Evolutionary conservation across 1,284 basidiomycete genomes (phyloP), one percentile per base, ranked within the genome.

Genomic region (Lentinus polychrous): DNA sequence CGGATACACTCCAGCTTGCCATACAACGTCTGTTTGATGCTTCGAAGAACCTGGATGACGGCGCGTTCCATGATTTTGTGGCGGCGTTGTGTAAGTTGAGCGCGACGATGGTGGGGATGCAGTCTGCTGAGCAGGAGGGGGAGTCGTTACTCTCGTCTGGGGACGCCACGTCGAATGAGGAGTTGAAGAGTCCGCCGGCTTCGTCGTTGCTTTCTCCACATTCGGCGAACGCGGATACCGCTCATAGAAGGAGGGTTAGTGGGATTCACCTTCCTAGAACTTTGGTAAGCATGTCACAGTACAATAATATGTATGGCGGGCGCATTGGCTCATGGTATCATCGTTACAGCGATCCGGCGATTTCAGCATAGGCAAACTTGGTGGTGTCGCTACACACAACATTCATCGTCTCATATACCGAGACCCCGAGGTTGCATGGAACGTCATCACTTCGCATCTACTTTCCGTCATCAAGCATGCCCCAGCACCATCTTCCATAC

Each of bases 51-150:
- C 65, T 98, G 49, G 87, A 94, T 52, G 90, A 95, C 58, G 60
- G 63, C 0, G 90, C 93, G 1, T 96, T 95, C 67, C 76, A 75
- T 34, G 76, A 83, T 54, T 97, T 98, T 56, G 73, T 94, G 23
- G 75, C 76, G 17, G 86, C 94, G 0, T 68, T 97, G 41, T 95
- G 92, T 62, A 83, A 79, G 56, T 69, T 97, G 20, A 94, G 91
- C 61, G 77, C 79, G 5, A 90, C 91, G 63, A 94, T 95, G 91
- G 81, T 94, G 31, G 84, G 86, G 27, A 83, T 94, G 80, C 83
- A 89, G 62, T 75, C 76, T 2, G 74, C 75, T 43, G 60, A 42
- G 22, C 58, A 49, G 44, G 65, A 62, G 24, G 58, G 58, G 15
- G 54, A 60, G 33, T 56, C 59, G 35, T 55, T 57, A 43, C 70